Evolutionary conservation across 371 early-diverging fungal genomes (phyloP), one percentile per base, ranked within the genome.

Genomic region (Saksenaea oblongispora): DNA sequence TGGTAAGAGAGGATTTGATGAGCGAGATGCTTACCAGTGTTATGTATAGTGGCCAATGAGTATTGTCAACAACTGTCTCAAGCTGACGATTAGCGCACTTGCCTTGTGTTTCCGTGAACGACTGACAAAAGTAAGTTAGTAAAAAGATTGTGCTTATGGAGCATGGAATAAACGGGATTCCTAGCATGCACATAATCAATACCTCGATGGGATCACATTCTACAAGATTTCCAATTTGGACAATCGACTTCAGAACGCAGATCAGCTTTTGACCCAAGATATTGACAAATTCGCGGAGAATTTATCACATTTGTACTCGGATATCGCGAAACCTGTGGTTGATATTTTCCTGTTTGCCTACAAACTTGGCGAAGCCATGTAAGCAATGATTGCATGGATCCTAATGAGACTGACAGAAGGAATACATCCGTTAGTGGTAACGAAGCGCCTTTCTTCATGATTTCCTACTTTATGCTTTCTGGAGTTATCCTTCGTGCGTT

Each of bases 211-310:
- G 56, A 91, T 89, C 59, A 91, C 89, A 5, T 93, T 91, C 73
- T 92, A 93, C 78, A 91, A 93, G 72, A 78, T 93, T 28, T 82
- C 91, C 55, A 90, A 92, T 63, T 72, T 94, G 18, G 95, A 91
- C 65, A 83, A 85, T 39, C 82, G 94, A 61, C 84, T 93, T 58
- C 86, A 91, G 58, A 93, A 94, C 63, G 88, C 90, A 2, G 95
- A 94, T 79, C 95, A 94, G 71, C 76, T 92, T 11, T 69, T 94
- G 59, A 93, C 95, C 0, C 91, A 94, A 74, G 94, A 94, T 67
- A 91, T 94, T 66, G 94, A 93, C 71, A 91, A 93, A 68, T 93
- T 94, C 63, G 83, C 91, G 34, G 89, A 84, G 41, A 91, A 86
- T 70, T 77, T 89, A 56, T 88, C 88, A 36, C 86, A 89, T 62